Evolutionary conservation across 345 rosid genomes (phyloP), one percentile per base, ranked within the genome.

Genomic region (Raphanus sativus): DNA sequence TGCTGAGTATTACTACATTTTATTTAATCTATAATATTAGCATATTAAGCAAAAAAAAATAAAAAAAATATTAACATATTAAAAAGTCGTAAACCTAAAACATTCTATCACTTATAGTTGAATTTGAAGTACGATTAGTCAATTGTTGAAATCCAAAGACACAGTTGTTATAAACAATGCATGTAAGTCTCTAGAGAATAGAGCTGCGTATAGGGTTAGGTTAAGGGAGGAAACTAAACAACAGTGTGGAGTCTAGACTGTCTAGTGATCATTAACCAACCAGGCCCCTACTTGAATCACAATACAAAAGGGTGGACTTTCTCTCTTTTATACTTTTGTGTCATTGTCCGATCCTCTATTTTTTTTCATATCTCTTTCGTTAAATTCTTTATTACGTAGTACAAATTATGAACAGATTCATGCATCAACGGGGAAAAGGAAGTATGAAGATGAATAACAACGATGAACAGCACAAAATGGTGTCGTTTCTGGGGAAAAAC

Each of bases 401-500:
- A 5, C 8, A 28, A 28, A 25, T n/a, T 9, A 24, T 2, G 62
- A 56, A 56, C 10, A 61, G 40, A 21, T 13, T 13, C 38, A 10
- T 52, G 54, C 38, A 25, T 74, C 69, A 54, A 34, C 28, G 6
- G 11, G 13, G 3, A 62, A 32, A 12, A 59, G 8, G 6, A 74
- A 65, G 52, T 60, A 60, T 6, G 75, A 15, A 60, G 69, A 50
- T 50, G 56, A 50, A 30, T 8, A 75, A 6, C 52, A 42, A 62
- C 10, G 55, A 34, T 3, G 33, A 26, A 34, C 69, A 62, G 4
- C 64, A 69, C 4, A 52, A 69, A 36, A 26, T 29, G 33, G 13
- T 34, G 25, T 10, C 45, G 12, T 69, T 62, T 12, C 45, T 1
- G 52, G 33, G 75, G 3, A 69, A 62, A 62, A 26, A 1, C 69